Percentiles rank a stretch among this genome's conserved stretches.
Evolutionary conservation across 169 alveolate species (phyloP).

Genomic region (Besnoitia besnoiti): DNA sequence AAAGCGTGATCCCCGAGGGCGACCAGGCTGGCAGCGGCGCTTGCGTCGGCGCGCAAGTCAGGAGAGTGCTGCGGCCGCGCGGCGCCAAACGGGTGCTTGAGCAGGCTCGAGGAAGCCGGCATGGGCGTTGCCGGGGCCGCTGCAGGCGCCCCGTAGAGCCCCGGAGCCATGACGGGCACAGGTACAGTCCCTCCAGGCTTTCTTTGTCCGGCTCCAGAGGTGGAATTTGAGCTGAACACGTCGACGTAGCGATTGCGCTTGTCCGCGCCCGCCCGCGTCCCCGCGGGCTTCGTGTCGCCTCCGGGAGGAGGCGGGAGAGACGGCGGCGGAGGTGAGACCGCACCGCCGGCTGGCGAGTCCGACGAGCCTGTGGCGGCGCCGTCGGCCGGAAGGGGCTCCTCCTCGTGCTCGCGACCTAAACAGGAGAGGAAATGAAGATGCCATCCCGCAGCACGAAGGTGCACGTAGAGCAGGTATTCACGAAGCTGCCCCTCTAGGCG

Average conservation of each 20-base stretch:
- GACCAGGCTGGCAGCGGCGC: no score
- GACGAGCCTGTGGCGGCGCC: neutral
- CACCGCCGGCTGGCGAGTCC: neutral
- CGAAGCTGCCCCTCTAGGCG: no score
- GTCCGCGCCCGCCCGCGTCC: neutral
- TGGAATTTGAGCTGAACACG: neutral
- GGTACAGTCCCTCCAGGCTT: no score
- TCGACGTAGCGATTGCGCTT: conserved; percentile 27
- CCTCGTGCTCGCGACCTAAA: conserved; percentile 25
- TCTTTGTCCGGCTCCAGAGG: neutral
- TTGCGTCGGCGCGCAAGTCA: no score
- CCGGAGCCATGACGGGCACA: neutral
- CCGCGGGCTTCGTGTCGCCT: neutral
- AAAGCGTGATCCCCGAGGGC: no score
- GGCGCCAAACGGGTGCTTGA: neutral
- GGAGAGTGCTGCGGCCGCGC: neutral
- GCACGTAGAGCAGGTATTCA: no score
- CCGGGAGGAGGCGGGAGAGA: neutral
- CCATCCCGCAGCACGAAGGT: no score
- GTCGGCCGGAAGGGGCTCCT: neutral
- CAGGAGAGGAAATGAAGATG: neutral
- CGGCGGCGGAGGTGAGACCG: neutral
- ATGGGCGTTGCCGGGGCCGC: neutral
- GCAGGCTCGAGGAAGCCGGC: neutral
- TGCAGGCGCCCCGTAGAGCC: neutral